A percentile compares a stretch with the other conserved stretches of the same genome.
Conservation (phyloP, 345 rosid genomes). For the Bretschneidera sinensis region DNA sequence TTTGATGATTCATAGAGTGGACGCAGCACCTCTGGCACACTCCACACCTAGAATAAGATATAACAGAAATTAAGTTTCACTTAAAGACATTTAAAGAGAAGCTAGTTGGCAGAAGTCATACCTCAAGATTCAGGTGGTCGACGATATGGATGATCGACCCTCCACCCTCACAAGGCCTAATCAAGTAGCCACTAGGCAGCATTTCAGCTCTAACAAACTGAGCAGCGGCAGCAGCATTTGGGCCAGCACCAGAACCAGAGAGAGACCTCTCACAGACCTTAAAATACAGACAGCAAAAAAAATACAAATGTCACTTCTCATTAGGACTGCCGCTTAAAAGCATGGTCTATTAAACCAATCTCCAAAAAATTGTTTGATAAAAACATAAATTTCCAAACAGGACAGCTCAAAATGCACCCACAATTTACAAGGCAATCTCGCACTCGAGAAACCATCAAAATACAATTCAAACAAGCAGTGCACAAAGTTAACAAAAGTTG, state of each 20-base stretch:
- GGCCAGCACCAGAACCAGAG: constrained; percentile 94
- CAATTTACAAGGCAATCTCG: no score
- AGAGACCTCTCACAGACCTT: constrained; percentile 99
- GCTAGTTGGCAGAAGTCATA: constrained; percentile 13
- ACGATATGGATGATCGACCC: constrained; percentile 98
- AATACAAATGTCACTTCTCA: not conserved
- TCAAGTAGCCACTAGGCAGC: constrained; percentile 95
- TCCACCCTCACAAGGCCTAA: constrained; percentile 97
- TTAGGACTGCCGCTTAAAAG: no score
- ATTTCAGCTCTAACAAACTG: constrained; percentile 97
- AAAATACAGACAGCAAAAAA: constrained; percentile 1
- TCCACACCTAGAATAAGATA: constrained; percentile 64
- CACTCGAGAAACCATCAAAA: no score
- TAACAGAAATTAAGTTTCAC: not conserved
- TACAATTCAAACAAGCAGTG: no score
- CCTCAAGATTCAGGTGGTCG: constrained; percentile 96
- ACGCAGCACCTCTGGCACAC: constrained; percentile 95
- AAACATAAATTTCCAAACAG: no score
- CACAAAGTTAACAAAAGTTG: no score
- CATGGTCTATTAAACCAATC: no score
- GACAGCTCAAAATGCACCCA: no score
- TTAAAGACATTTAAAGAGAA: not conserved
- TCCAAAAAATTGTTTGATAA: not conserved
- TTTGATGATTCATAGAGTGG: constrained; percentile 94
- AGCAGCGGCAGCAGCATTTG: constrained; percentile 63